These are phyloP conservation scores for Thermochaetoides thermophila DNA, from an alignment of 495 filamentous ascomycete species.

Conservation along the genomic window DNA sequence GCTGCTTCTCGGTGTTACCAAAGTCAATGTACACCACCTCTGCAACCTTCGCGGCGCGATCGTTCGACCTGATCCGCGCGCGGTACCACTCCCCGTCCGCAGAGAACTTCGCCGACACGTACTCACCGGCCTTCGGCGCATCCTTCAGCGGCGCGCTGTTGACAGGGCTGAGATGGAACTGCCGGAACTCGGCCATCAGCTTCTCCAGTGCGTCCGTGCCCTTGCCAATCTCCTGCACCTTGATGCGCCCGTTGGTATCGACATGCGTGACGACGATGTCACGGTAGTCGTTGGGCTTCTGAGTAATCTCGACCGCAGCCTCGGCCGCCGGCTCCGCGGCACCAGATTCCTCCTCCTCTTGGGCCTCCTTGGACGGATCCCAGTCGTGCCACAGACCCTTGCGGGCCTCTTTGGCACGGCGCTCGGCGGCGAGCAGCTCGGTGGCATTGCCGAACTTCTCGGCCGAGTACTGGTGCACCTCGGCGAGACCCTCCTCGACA, in stretches of 20 bases:
- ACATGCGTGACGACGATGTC: conserved; percentile 85
- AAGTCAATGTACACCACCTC: conserved; percentile 94
- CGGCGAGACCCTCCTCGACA: conserved; percentile 84
- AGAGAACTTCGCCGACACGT: conserved; percentile 76
- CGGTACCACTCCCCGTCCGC: conserved; percentile 91
- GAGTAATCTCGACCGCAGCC: conserved; percentile 29
- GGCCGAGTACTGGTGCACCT: conserved; percentile 85
- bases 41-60: conserved; percentile 71
- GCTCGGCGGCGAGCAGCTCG: conserved; percentile 77
- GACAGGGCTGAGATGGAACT: conserved; percentile 62
- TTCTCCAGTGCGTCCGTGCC: conserved; percentile 68
- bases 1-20: conserved; percentile 78
- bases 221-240: conserved; percentile 75
- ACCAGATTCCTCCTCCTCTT: conserved; percentile 35
- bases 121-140: conserved; percentile 80
- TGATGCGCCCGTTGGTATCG: conserved; percentile 58
- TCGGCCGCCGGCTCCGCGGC: conserved; percentile 34
- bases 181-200: conserved; percentile 77
- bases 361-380: conserved; percentile 70
- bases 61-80: conserved; percentile 76
- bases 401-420: conserved; percentile 68
- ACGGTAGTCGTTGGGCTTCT: conserved; percentile 69
- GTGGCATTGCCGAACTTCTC: conserved; percentile 82
- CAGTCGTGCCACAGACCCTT: conserved; percentile 90
- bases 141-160: conserved; percentile 57